Percentiles rank a stretch among this genome's conserved stretches.
Evolutionary conservation across 345 rosid genomes (phyloP).

Genomic region (Murraya paniculata): DNA sequence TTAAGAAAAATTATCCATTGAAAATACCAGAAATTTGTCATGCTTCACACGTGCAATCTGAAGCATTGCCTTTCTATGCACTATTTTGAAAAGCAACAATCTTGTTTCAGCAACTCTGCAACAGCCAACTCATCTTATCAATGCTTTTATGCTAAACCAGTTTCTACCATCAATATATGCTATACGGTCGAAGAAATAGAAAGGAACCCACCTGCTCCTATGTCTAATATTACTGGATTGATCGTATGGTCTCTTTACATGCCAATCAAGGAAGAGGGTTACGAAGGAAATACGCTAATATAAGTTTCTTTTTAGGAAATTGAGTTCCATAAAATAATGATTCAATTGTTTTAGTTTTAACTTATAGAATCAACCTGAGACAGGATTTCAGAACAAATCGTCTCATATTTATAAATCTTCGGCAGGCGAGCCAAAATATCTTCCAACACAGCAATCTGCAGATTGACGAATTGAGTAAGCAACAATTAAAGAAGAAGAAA

Average conservation of each 20-base stretch:
- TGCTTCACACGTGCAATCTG: slow-evolving; percentile 52
- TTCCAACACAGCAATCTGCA: slow-evolving; percentile 60
- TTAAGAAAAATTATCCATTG: slow-evolving; percentile 1
- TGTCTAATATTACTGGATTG: slow-evolving; percentile 30
- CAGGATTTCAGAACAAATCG: slow-evolving; percentile 55
- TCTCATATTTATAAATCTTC: slow-evolving; percentile 51
- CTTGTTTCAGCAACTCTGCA: slow-evolving; percentile 63
- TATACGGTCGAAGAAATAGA: slow-evolving; percentile 6
- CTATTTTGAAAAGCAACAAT: slow-evolving; percentile 50
- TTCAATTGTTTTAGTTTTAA: not conserved
- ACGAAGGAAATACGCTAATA: slow-evolving; percentile 14
- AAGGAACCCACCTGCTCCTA: slow-evolving; percentile 46
- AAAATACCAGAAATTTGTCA: slow-evolving; percentile 61
- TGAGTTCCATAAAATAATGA: slow-evolving; percentile 8
- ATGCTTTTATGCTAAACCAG: slow-evolving; percentile 12
- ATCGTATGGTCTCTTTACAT: slow-evolving; percentile 40
- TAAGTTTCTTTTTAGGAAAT: not conserved
- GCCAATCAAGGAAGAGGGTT: slow-evolving; percentile 19
- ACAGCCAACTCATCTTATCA: slow-evolving; percentile 24
- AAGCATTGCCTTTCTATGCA: slow-evolving; percentile 64
- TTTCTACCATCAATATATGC: slow-evolving; percentile 5
- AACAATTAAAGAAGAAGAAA: slow-evolving; percentile 13
- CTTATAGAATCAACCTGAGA: slow-evolving; percentile 56
- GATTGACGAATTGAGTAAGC: slow-evolving; percentile 20
- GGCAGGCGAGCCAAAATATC: slow-evolving; percentile 50